These are phyloP conservation scores for Cenchrus purpureus DNA, from an alignment of 176 grass and related monocot genomes.

Conservation along the genomic window DNA sequence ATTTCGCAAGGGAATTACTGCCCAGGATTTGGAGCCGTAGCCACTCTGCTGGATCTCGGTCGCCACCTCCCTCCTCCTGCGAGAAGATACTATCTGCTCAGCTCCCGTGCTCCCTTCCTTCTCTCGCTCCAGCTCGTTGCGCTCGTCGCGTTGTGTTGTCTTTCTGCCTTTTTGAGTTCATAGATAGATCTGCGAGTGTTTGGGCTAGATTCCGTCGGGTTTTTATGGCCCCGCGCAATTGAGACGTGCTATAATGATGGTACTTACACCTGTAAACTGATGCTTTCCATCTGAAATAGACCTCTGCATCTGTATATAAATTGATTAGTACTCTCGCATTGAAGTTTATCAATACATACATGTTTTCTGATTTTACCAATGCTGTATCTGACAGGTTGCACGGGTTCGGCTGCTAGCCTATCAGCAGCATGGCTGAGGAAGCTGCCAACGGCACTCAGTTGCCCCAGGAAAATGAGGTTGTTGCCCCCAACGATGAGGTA, in stretches of 20 bases:
- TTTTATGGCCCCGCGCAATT: neutral
- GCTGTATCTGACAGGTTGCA: neutral
- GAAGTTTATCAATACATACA: neutral
- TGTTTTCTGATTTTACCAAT: neutral
- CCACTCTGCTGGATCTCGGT: neutral
- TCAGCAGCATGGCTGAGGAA: slow-evolving; percentile 10
- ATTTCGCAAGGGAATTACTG: neutral
- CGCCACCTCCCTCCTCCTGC: neutral
- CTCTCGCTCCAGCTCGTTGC: neutral
- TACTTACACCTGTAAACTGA: neutral
- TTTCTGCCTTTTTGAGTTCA: neutral
- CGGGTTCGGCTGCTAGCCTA: neutral
- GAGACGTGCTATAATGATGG: neutral
- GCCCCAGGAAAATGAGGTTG: slow-evolving; percentile 26
- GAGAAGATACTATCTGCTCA: no score
- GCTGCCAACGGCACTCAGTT: neutral
- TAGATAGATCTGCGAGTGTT: neutral
- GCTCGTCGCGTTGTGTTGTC: no score
- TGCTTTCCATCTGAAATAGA: neutral
- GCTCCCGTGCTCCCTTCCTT: neutral
- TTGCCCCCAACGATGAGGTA: neutral
- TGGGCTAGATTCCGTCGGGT: neutral
- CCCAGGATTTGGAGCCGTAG: neutral
- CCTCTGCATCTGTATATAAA: neutral
- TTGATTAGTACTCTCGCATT: neutral